These are phyloP conservation scores for Pythium folliculosum DNA, from an alignment of 352 stramenopile species.

Conservation along the genomic window DNA sequence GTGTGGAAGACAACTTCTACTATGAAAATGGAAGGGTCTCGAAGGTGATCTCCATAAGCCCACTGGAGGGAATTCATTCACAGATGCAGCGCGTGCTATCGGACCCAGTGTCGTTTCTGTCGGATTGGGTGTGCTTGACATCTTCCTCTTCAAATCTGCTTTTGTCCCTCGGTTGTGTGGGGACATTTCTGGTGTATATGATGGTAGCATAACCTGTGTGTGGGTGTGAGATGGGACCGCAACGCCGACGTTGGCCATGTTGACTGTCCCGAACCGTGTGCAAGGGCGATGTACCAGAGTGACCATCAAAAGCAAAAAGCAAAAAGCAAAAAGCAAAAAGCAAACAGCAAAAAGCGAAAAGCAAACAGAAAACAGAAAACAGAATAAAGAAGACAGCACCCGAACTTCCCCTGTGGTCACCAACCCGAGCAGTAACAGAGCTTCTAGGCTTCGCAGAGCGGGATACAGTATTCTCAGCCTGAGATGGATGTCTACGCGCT, in stretches of 20 bases:
- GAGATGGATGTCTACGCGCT: no score
- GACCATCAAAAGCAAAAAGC: no score
- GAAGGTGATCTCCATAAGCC: slow-evolving; percentile 12
- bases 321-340: no score
- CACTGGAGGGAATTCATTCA: slow-evolving; percentile 4
- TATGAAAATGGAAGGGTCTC: neutral
- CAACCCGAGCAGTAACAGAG: no score
- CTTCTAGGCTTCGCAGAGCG: no score
- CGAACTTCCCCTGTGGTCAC: no score
- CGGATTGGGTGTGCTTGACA: slow-evolving; percentile 4
- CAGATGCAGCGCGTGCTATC: slow-evolving; percentile 5
- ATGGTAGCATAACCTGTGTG: neutral
- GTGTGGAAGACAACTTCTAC: slow-evolving; percentile 11
- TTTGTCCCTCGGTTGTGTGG: neutral
- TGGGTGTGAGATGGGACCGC: neutral
- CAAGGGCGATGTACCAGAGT: neutral
- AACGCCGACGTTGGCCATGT: neutral
- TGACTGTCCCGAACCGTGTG: slow-evolving; percentile 4
- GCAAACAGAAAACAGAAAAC: no score
- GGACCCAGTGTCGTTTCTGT: slow-evolving; percentile 5
- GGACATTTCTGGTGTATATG: neutral
- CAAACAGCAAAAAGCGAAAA: no score
- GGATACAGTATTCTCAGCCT: no score
- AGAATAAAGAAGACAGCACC: no score
- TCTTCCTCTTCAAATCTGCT: slow-evolving; percentile 9